Conservation (phyloP, 2,329 filamentous ascomycete genomes). For the Sporothrix schenckii region DNA sequence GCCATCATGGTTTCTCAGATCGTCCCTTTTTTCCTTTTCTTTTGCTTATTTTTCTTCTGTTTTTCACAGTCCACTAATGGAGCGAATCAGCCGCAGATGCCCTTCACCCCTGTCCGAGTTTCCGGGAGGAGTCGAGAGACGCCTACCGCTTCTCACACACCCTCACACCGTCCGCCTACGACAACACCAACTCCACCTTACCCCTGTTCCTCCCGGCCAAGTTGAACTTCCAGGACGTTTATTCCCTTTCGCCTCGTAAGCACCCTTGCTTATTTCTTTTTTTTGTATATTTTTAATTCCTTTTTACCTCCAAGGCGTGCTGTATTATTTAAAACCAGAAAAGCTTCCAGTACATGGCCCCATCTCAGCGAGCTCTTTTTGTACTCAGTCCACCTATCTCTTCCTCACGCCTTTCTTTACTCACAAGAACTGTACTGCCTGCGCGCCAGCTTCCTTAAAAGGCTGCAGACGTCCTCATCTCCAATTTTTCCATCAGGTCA, state of each 20-base stretch:
- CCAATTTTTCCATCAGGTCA: background rate
- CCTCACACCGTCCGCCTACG: background rate
- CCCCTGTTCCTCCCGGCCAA: background rate
- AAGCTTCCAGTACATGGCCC: background rate
- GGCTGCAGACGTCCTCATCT: background rate
- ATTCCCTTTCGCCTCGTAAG: background rate
- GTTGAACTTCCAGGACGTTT: background rate
- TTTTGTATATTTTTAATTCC: background rate
- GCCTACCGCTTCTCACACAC: background rate
- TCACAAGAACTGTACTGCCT: background rate
- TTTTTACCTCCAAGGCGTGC: background rate
- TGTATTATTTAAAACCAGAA: background rate
- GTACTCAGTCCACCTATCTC: background rate
- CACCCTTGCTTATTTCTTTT: background rate
- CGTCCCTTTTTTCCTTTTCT: background rate
- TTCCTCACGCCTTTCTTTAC: slow-evolving; percentile 10
- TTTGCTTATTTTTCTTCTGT: background rate
- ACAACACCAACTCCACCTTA: no score
- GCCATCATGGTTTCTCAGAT: background rate
- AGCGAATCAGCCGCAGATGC: background rate
- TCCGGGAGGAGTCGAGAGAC: background rate
- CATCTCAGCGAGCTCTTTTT: background rate
- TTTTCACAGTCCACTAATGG: background rate
- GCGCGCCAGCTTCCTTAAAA: background rate
- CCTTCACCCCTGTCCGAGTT: background rate